phyloP scores from a whole-genome alignment of 2,329 filamentous ascomycete species.

The Beauveria rudraprayagi region DNA sequence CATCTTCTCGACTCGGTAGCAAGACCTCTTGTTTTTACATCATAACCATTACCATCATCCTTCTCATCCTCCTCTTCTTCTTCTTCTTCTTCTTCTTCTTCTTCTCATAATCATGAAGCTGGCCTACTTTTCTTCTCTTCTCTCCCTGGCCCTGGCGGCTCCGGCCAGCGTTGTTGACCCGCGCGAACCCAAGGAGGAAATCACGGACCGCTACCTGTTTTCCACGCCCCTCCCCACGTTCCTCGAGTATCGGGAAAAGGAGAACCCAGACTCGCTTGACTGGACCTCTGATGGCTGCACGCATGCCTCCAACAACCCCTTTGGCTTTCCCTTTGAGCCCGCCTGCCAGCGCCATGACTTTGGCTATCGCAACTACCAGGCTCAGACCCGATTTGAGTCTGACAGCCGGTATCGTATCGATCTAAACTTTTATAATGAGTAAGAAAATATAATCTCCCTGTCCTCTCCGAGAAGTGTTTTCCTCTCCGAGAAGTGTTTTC shows the following conservation, averaged over 20 bases:
- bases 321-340: constrained; percentile 20
- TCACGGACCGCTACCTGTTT: constrained; percentile 9
- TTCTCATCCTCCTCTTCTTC: too few relatives aligned
- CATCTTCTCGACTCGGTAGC: neutral
- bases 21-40: neutral
- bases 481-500: too few relatives aligned
- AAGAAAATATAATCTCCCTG: neutral
- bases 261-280: constrained; percentile 5
- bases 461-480: too few relatives aligned
- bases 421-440: constrained; percentile 32
- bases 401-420: constrained; percentile 31
- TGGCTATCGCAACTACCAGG: constrained; percentile 31
- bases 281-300: constrained; percentile 20
- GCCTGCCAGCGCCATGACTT: constrained; percentile 36
- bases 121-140: neutral
- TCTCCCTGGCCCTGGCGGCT: constrained; percentile 17
- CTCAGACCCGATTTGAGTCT: constrained; percentile 29
- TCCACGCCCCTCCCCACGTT: neutral
- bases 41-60: too few relatives aligned
- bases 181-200: constrained; percentile 3
- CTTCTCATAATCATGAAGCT: constrained; percentile 1
- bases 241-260: neutral
- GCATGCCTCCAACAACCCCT: constrained; percentile 18
- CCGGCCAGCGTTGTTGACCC: constrained; percentile 23
- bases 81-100: neutral